These are phyloP conservation scores for Sedum album DNA, from an alignment of 164 flowering plant genomes.

Conservation along the genomic window DNA sequence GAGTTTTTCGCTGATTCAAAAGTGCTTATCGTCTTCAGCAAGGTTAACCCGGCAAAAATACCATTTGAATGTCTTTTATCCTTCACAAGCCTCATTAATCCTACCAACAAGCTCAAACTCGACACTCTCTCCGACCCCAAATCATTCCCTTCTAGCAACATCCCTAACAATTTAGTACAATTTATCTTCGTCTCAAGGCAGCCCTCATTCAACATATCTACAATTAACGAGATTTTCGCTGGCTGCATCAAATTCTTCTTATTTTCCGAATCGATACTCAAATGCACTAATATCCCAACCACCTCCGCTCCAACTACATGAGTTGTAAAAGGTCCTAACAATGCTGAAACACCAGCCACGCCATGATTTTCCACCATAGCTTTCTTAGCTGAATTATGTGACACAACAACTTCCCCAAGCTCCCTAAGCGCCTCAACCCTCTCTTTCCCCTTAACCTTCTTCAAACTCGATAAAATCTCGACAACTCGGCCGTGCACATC, in stretches of 20 bases:
- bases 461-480: background rate
- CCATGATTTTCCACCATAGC: background rate
- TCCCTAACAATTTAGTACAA: background rate
- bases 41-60: background rate
- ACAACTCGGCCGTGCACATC: background rate
- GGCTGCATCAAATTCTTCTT: background rate
- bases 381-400: background rate
- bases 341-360: background rate
- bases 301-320: background rate
- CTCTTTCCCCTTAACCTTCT: background rate
- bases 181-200: background rate
- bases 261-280: background rate
- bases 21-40: background rate
- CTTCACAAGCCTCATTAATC: background rate
- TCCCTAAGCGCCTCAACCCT: background rate
- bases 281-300: background rate
- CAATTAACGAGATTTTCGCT: background rate
- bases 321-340: background rate
- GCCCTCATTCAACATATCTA: background rate
- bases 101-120: background rate
- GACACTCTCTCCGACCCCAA: background rate
- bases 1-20: slow-evolving; percentile 23
- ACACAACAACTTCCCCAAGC: background rate
- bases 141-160: background rate
- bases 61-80: background rate